Evolutionary conservation across 2,329 filamentous ascomycete genomes (phyloP), one percentile per base, ranked within the genome.

Genomic region (Talaromyces sp.): DNA sequence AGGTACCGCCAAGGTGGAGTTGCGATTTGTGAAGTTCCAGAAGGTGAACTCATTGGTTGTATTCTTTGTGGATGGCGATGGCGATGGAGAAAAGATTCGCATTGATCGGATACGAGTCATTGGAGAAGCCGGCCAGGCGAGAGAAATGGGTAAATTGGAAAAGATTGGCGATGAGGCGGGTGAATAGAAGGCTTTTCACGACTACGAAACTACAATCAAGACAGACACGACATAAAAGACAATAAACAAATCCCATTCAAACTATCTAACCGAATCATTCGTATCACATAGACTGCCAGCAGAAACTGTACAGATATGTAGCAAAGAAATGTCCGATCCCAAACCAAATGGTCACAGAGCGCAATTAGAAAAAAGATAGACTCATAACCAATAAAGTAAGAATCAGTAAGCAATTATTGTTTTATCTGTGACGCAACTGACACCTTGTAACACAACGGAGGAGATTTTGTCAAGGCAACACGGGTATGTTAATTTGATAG

Each of bases 11-110:
- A 90, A 84, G 71, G 80, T 94, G 62, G 80, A 85, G 52, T 81
- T 98, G 72, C 90, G 93, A 14, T 97, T 94, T 74, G 95, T 99
- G 79, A 97, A 97, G 81, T 99, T 98, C 83, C 95, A 98, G 81
- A 96, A 93, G 74, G 90, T 97, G 62, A 90, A 88, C 66, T 95
- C 89, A 67, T 75, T 99, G 71, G 90, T 96, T 19, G 72, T 99
- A 11, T 99, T 97, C 76, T 89, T 99, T 39, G 90, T 91, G 62
- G 89, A 96, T 75, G 93, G 93, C 2, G 91, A 94, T 63, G 89
- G 89, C 19, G 89, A 92, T 60, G 87, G 89, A 50, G 93, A 98
- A 75, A 93, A 91, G 82, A 89, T 95, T 65, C 88, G 95, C 64
- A 78, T 99, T 45, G 82, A 84, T 66, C 72, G 82, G 13, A 68